These are phyloP conservation scores for Coleophoma crateriformis DNA, from an alignment of 2,329 filamentous ascomycete genomes.

Conservation along the genomic window DNA sequence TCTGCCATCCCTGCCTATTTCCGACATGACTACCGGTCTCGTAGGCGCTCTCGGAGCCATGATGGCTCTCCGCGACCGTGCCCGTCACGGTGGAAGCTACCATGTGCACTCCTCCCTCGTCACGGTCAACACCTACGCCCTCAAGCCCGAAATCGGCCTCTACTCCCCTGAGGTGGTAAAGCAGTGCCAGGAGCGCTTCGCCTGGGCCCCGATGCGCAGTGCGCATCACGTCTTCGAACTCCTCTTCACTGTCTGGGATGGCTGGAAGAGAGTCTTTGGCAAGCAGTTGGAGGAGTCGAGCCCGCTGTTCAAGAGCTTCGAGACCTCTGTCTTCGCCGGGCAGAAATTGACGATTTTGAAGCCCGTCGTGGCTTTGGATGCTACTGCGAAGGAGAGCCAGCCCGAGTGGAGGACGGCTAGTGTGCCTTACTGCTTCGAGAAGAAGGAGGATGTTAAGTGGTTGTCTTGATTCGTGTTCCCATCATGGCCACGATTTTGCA, in stretches of 20 bases:
- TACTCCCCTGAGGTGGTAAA: constrained; percentile 39
- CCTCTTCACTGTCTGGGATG: constrained; percentile 1
- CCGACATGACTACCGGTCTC: constrained; percentile 62
- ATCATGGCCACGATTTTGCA: too few relatives aligned
- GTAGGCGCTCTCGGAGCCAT: constrained; percentile 61
- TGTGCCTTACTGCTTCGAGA: background rate
- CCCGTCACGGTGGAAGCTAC: constrained; percentile 57
- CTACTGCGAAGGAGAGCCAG: background rate
- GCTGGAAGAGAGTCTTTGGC: constrained; percentile 2
- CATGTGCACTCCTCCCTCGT: constrained; percentile 55
- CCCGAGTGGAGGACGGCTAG: background rate
- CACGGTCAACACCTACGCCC: constrained; percentile 61
- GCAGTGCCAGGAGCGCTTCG: constrained; percentile 1
- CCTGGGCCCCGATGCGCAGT: background rate
- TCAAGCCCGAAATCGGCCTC: constrained; percentile 43
- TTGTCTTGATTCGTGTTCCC: background rate
- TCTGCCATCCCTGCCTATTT: constrained; percentile 56
- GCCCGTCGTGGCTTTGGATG: background rate
- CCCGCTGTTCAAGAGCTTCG: background rate
- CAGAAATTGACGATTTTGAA: background rate
- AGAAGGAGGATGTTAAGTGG: background rate
- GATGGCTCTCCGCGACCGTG: constrained; percentile 54
- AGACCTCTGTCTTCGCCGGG: background rate
- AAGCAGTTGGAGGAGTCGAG: background rate
- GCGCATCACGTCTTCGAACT: constrained; percentile 4